Evolutionary conservation across 768 basidiomycete genomes (phyloP), one percentile per base, ranked within the genome.

Genomic region (Auriscalpium microsporum): DNA sequence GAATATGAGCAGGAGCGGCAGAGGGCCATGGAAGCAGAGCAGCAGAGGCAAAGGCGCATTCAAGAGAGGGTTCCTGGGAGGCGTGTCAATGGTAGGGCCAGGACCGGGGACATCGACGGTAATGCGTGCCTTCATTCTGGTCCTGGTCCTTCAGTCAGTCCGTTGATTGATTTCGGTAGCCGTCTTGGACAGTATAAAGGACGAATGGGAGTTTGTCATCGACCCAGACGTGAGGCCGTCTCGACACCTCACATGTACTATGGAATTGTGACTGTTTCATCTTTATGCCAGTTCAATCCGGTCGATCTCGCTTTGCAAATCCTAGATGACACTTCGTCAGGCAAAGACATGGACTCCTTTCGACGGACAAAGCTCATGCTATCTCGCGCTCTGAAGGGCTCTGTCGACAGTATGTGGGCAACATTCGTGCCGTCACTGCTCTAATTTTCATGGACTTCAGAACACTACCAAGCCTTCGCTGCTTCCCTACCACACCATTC

Each of bases 381-480:
- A 16, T 87, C 89, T 33, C 79, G 77, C 54, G 87, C 90, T 16
- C 72, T 95, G 33, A 88, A 89, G 67, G 88, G 90, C 50, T 92
- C 93, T 2, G 89, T 95, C 21, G 90, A 94, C 63, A 86, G 90
- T 86, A 68, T 65, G 87, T 80, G 21, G 35, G 49, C 54, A 45
- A 52, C 58, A 11, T 45, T 53, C 50, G 40, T 28, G 53, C 34
- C 48, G 37, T 9, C 59, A 63, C 34, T 56, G 37, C 62, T 62
- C 52, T n/a, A 38, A 34, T 16, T 8, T 21, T 38, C 36, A 13
- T 16, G 3, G 28, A 5, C 17, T n/a, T 28, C 69, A 90, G 89
- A 86, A 63, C 87, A 97, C 64, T 96, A 94, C 67, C 86, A 95
- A 70, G 84, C 94, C 2, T 98, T 97, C 68, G 93, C 92, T 45